These are phyloP conservation scores for Pythium scleroteichum DNA, from an alignment of 352 stramenopile species.

Conservation along the genomic window DNA sequence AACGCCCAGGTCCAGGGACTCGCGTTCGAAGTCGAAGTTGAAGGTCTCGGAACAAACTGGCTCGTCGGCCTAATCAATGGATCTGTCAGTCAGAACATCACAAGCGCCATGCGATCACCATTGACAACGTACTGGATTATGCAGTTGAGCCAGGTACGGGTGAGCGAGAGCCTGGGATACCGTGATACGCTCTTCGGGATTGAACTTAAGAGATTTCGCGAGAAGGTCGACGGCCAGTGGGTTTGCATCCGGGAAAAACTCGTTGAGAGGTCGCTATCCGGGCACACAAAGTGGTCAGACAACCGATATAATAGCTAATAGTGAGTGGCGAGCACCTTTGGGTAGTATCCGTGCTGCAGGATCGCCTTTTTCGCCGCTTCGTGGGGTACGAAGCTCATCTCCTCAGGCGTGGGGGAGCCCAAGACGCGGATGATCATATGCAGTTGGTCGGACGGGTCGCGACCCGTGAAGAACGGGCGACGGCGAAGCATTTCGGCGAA, in stretches of 20 bases:
- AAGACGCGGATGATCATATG: constrained; percentile 90
- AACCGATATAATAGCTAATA: neutral
- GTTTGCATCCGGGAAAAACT: constrained; percentile 88
- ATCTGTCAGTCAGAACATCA: constrained; percentile 1
- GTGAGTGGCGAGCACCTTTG: constrained; percentile 45
- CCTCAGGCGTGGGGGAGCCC: constrained; percentile 92
- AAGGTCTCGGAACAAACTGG: constrained; percentile 75
- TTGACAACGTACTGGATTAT: constrained; percentile 69
- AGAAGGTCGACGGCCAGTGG: constrained; percentile 86
- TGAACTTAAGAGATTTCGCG: constrained; percentile 92
- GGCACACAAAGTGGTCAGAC: neutral
- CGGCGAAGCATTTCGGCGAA: constrained; percentile 98
- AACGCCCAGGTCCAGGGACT: constrained; percentile 75
- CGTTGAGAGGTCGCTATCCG: constrained; percentile 56
- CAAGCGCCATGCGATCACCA: neutral
- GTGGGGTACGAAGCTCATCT: constrained; percentile 98
- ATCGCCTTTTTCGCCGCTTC: constrained; percentile 85
- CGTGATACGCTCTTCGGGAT: constrained; percentile 92
- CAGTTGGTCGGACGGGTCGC: constrained; percentile 81
- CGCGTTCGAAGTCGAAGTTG: constrained; percentile 88
- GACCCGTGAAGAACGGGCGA: constrained; percentile 89
- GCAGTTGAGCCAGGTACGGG: constrained; percentile 88
- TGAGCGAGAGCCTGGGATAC: constrained; percentile 90
- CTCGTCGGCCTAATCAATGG: constrained; percentile 68
- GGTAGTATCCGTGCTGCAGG: constrained; percentile 81